These are phyloP conservation scores for Plasmodium cynomolgi DNA, from an alignment of 169 alveolate genomes.

Conservation along the genomic window DNA sequence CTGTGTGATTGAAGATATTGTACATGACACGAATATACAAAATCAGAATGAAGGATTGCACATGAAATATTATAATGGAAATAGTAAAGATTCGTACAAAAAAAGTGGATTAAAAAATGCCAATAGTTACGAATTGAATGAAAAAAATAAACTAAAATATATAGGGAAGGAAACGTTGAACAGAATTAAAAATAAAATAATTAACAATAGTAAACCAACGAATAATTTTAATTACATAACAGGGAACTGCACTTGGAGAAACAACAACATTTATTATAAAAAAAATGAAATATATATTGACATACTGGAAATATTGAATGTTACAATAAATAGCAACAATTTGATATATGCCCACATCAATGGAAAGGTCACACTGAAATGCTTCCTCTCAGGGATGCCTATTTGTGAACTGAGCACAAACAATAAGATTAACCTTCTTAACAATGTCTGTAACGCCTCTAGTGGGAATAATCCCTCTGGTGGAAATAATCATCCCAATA, in stretches of 20 bases:
- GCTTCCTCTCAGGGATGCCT: constrained; percentile 61
- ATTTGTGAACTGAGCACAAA: constrained; percentile 45
- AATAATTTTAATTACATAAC: constrained; percentile 58
- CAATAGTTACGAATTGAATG: constrained; percentile 36
- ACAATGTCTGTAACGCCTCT: not conserved
- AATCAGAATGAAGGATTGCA: constrained; percentile 14
- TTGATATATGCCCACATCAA: constrained; percentile 55
- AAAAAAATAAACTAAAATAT: constrained; percentile 57
- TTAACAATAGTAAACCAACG: constrained; percentile 27
- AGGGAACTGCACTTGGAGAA: constrained; percentile 68
- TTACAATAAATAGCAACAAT: constrained; percentile 67
- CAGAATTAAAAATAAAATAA: constrained; percentile 60
- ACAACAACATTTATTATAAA: constrained; percentile 39
- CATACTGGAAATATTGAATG: constrained; percentile 45
- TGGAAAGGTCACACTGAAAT: constrained; percentile 52
- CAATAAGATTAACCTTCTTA: constrained; percentile 36
- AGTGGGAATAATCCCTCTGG: not conserved
- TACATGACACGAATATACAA: constrained; percentile 38
- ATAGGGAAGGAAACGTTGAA: constrained; percentile 70
- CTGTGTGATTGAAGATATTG: constrained; percentile 62
- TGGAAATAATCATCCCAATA: not conserved
- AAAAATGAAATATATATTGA: constrained; percentile 63
- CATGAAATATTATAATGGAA: constrained; percentile 20
- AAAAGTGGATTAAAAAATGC: constrained; percentile 5
- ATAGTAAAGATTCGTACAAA: constrained; percentile 12